Base-by-base conservation (phyloP, 2,329 filamentous ascomycete genomes). In the Colletotrichum orbiculare region DNA sequence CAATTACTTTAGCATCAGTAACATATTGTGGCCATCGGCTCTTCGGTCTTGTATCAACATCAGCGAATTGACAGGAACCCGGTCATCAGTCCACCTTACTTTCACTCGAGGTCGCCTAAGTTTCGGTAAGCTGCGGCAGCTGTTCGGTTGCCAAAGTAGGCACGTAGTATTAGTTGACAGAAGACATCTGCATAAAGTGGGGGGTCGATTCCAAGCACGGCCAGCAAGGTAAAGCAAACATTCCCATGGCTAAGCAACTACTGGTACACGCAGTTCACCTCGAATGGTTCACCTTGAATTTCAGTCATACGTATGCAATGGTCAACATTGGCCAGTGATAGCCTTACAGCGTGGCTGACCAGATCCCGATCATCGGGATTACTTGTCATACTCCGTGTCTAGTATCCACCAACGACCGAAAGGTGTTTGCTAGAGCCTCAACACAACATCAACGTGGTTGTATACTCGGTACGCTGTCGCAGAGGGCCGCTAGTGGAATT, bases 81-180 rank as follows among this genome's bases (percentile, higher is more conserved):
- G 47, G 47, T 12, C 56, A 48, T 60, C 37, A 54, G n/a, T 43
- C 54, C 61, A 49, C 45, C 43, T 64, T 55, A 64, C 60, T 60
- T 64, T 41, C 37, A 11, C 45, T 60, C 7, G 33, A 60, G 25
- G 49, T 55, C 38, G 55, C 43, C 25, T 60, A 45, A 64, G 49
- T 38, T 13, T 50, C 39, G 61, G 49, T 25, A 45, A 65, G 39
- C 45, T 43, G 50, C 56, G 56, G 57, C 39, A 50, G 50, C 34
- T 49, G 37, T 37, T 10, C 46, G 46, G 55, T 47, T 47, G 55
- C 37, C 38, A 15, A 46, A 46, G 35, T 58, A 25, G 50, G 2
- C 3, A 17, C 17, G 17, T 17, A 17, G 17, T 17, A 17, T 3
- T 25, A 25, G 4, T 25, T 25, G 25, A 25, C 25, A 25, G 25